phyloP scores from a whole-genome alignment of 192 early-diverging fungal species.

The Coemansia sp. region DNA sequence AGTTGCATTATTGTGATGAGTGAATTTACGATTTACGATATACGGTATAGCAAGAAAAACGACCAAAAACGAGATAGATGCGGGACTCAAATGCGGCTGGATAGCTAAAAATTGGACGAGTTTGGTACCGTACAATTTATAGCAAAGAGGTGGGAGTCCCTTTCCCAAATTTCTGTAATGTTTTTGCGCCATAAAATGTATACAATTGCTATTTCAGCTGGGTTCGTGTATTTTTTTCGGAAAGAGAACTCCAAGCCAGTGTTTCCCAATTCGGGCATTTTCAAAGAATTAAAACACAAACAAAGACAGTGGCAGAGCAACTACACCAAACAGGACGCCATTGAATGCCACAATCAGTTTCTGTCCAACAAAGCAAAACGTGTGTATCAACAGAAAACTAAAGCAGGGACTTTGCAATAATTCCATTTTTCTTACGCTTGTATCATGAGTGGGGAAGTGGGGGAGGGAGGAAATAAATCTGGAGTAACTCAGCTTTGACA shows the following conservation, averaged over 20 bases:
- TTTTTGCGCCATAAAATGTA: no score
- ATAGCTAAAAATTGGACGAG: no score
- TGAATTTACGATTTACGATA: background rate
- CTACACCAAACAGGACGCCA: background rate
- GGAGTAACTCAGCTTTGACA: no score
- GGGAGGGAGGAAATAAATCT: no score
- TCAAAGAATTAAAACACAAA: background rate
- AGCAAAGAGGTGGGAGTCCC: no score
- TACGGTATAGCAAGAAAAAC: background rate
- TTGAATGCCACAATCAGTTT: background rate
- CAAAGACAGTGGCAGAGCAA: background rate
- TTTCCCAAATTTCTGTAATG: no score
- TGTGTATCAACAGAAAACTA: background rate
- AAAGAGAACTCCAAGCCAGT: background rate
- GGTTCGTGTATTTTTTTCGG: no score
- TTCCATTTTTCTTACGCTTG: background rate
- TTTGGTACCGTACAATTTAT: no score
- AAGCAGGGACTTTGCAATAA: background rate
- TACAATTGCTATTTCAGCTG: no score
- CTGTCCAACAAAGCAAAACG: background rate
- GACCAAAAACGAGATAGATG: background rate
- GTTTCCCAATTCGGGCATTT: background rate
- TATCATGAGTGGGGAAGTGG: no score
- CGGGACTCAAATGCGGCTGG: no score
- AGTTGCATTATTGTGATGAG: slow-evolving; percentile 3